A percentile compares a stretch with the other conserved stretches of the same genome.
Conservation (phyloP, 2,329 filamentous ascomycete species). For the Fusarium redolens region DNA sequence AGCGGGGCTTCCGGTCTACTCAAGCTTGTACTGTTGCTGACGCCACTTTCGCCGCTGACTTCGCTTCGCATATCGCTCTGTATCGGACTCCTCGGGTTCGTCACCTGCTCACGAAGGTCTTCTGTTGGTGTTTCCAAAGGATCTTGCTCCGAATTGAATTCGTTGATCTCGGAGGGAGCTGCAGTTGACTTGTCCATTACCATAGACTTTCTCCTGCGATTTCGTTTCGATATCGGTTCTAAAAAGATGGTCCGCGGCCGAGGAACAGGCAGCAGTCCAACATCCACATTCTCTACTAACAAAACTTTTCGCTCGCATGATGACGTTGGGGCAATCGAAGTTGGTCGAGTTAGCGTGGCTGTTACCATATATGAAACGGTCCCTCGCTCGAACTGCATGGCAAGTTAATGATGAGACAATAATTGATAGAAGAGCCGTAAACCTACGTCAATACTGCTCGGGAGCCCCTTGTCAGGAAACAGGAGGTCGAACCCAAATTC, state of each 20-base stretch:
- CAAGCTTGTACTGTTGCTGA: constrained; percentile 73
- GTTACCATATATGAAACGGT: constrained; percentile 93
- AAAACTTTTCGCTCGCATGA: constrained; percentile 85
- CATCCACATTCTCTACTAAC: constrained; percentile 84
- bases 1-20: constrained; percentile 61
- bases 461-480: constrained; percentile 75
- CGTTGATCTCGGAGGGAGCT: constrained; percentile 55
- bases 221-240: constrained; percentile 82
- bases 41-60: constrained; percentile 75
- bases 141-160: constrained; percentile 51
- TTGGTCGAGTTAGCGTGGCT: constrained; percentile 88
- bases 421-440: not conserved
- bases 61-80: constrained; percentile 73
- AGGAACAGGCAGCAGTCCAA: constrained; percentile 78
- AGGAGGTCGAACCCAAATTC: constrained; percentile 82
- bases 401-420: constrained; percentile 15
- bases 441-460: constrained; percentile 95
- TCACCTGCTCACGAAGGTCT: constrained; percentile 49
- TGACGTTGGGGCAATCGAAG: constrained; percentile 82
- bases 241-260: constrained; percentile 86
- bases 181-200: constrained; percentile 57
- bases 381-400: constrained; percentile 86
- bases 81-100: constrained; percentile 56
- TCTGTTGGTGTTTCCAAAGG: constrained; percentile 57
- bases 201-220: constrained; percentile 69